These are phyloP conservation scores for Epichloe gansuensis DNA, from an alignment of 2,329 filamentous ascomycete genomes.

Conservation along the genomic window DNA sequence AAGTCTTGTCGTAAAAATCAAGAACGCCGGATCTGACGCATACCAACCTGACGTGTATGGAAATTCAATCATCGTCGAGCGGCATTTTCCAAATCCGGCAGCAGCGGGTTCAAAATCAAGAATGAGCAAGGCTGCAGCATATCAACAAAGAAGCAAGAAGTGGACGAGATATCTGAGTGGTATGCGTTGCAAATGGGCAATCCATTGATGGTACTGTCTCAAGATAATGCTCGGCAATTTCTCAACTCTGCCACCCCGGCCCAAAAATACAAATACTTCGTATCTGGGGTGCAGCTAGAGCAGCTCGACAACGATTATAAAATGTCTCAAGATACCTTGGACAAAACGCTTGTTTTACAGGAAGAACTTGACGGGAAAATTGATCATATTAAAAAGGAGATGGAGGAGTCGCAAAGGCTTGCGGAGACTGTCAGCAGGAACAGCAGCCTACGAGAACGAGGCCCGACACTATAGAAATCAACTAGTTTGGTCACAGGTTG, in stretches of 20 bases:
- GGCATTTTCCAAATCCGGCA: slow-evolving; percentile 62
- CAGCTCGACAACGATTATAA: slow-evolving; percentile 86
- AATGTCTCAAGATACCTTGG: slow-evolving; percentile 66
- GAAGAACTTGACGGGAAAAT: slow-evolving; percentile 25
- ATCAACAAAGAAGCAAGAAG: slow-evolving; percentile 72
- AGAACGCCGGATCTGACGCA: slow-evolving; percentile 76
- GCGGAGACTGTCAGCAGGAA: slow-evolving; percentile 55
- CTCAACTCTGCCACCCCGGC: slow-evolving; percentile 70
- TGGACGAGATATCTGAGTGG: slow-evolving; percentile 89
- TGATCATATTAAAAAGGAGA: slow-evolving; percentile 24
- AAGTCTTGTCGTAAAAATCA: slow-evolving; percentile 71
- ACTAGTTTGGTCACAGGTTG: slow-evolving; percentile 79
- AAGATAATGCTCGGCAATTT: slow-evolving; percentile 90
- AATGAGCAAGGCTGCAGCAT: slow-evolving; percentile 55
- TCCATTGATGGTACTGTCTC: slow-evolving; percentile 87
- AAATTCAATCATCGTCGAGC: slow-evolving; percentile 77
- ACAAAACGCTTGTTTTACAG: slow-evolving; percentile 40
- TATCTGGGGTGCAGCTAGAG: slow-evolving; percentile 87
- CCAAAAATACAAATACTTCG: slow-evolving; percentile 93
- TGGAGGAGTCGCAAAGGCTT: slow-evolving; percentile 50
- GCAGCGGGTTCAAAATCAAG: slow-evolving; percentile 80
- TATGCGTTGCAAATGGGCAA: slow-evolving; percentile 94
- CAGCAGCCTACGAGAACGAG: slow-evolving; percentile 48
- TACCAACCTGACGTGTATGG: slow-evolving; percentile 78
- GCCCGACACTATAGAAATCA: slow-evolving; percentile 50